Conservation (phyloP, 225 moss, liverwort and hornwort genomes). For the Sphagnum tenellum region DNA sequence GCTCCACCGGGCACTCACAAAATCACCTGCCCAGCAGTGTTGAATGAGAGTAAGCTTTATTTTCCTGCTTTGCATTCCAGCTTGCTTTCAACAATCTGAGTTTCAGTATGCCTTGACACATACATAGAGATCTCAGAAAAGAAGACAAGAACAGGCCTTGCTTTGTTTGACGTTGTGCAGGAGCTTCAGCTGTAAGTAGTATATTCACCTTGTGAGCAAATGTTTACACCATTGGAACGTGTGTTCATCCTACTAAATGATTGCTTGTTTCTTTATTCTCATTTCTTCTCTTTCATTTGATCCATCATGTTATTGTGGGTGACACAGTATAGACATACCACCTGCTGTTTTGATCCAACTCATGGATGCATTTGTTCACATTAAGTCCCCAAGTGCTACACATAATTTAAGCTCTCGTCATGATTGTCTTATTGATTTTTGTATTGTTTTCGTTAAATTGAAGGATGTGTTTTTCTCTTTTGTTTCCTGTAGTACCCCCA, state of each 20-base stretch:
- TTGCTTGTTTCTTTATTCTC: not conserved
- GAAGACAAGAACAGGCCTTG: constrained; percentile 83
- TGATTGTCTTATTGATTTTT: not conserved
- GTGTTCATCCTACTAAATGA: no score
- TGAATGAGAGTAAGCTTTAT: no score
- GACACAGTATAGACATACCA: constrained; percentile 76
- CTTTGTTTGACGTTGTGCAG: constrained; percentile 80
- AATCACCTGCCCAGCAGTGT: constrained; percentile 3
- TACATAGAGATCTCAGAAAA: constrained; percentile 64
- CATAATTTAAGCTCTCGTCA: not conserved
- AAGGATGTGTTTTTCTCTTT: no score
- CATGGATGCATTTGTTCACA: constrained; percentile 80
- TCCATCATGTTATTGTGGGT: not conserved
- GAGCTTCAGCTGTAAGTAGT: constrained; percentile 87
- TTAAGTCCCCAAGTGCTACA: constrained; percentile 9
- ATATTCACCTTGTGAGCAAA: not conserved
- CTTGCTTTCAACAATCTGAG: not conserved
- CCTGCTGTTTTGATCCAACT: constrained; percentile 61
- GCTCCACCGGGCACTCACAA: constrained; percentile 98
- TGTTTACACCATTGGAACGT: no score
- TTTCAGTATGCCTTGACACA: constrained; percentile 18
- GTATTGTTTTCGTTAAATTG: no score
- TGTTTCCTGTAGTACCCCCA: no score
- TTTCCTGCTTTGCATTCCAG: no score
- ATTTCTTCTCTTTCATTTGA: not conserved